Conservation (phyloP, 2,329 filamentous ascomycete genomes). For the Nothomitra cinnamomea region DNA sequence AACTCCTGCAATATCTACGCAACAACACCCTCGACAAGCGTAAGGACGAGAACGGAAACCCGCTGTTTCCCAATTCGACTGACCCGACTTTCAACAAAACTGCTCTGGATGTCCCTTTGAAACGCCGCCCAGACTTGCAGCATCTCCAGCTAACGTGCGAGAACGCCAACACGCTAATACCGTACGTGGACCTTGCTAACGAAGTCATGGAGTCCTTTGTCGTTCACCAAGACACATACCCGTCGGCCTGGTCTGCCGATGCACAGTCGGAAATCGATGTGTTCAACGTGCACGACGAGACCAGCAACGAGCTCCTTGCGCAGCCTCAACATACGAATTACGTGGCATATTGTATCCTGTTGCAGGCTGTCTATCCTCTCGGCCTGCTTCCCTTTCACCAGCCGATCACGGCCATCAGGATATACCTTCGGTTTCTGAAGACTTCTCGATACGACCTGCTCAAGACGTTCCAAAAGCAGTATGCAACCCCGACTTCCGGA, state of each 20-base stretch:
- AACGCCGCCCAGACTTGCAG: slow-evolving; percentile 16
- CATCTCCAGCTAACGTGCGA: slow-evolving; percentile 15
- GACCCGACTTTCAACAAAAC: too few relatives aligned
- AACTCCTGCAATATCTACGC: slow-evolving; percentile 13
- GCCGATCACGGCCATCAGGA: slow-evolving; percentile 1
- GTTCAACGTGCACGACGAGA: slow-evolving; percentile 1
- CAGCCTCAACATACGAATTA: slow-evolving; percentile 3
- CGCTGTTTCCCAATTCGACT: too few relatives aligned
- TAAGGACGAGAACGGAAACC: too few relatives aligned
- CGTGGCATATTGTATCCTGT: slow-evolving; percentile 3
- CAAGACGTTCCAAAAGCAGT: background rate
- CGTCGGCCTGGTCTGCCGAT: too few relatives aligned
- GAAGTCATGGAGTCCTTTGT: slow-evolving; percentile 17
- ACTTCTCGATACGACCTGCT: background rate
- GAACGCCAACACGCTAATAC: slow-evolving; percentile 16
- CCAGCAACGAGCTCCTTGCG: slow-evolving; percentile 1
- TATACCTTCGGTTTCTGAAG: background rate
- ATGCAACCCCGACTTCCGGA: background rate
- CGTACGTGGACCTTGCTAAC: slow-evolving; percentile 18
- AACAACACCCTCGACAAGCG: slow-evolving; percentile 7
- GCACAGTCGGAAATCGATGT: too few relatives aligned
- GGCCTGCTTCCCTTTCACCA: slow-evolving; percentile 7
- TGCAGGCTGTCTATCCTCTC: slow-evolving; percentile 3
- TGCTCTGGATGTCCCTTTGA: too few relatives aligned
- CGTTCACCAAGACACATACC: too few relatives aligned